Conservation (phyloP, 2,329 filamentous ascomycete species). For the Ophioceras dolichostomum region DNA sequence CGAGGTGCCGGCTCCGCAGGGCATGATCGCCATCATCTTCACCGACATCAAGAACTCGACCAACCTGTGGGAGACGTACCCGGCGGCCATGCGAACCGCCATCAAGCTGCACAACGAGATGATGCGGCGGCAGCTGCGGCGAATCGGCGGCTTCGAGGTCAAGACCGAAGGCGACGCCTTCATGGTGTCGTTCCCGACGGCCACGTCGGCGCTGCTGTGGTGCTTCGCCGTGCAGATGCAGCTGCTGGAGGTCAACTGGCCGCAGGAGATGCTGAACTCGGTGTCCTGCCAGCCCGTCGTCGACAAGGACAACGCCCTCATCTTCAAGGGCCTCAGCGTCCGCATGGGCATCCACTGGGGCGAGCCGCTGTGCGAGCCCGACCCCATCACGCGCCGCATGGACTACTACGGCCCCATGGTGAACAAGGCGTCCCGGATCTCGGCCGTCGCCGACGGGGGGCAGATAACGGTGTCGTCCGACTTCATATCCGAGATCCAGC, state of each 20-base stretch:
- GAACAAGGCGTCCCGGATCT: conserved; percentile 90
- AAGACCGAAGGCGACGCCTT: conserved; percentile 99
- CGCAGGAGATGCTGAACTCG: conserved; percentile 80
- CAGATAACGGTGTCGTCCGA: conserved; percentile 96
- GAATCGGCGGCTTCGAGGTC: conserved; percentile 95
- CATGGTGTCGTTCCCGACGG: conserved; percentile 97
- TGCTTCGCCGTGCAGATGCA: conserved; percentile 87
- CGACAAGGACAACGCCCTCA: conserved; percentile 76
- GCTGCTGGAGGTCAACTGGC: conserved; percentile 84
- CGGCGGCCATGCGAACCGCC: conserved; percentile 87
- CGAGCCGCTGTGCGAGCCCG: conserved; percentile 83
- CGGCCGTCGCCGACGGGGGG: conserved; percentile 85
- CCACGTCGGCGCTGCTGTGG: conserved; percentile 89
- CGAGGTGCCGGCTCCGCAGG: conserved; percentile 83
- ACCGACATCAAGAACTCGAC: conserved; percentile 99
- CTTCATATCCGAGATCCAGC: conserved; percentile 91
- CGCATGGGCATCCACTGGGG: conserved; percentile 98
- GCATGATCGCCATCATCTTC: conserved; percentile 87
- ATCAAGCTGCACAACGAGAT: conserved; percentile 97
- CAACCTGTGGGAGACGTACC: conserved; percentile 88
- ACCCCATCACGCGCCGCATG: conserved; percentile 95
- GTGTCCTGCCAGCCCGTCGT: conserved; percentile 70
- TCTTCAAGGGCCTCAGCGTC: conserved; percentile 89
- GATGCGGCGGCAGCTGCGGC: conserved; percentile 83
- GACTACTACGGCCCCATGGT: conserved; percentile 99